phyloP scores from a whole-genome alignment of 495 filamentous ascomycete species.

The Peziza echinospora region DNA sequence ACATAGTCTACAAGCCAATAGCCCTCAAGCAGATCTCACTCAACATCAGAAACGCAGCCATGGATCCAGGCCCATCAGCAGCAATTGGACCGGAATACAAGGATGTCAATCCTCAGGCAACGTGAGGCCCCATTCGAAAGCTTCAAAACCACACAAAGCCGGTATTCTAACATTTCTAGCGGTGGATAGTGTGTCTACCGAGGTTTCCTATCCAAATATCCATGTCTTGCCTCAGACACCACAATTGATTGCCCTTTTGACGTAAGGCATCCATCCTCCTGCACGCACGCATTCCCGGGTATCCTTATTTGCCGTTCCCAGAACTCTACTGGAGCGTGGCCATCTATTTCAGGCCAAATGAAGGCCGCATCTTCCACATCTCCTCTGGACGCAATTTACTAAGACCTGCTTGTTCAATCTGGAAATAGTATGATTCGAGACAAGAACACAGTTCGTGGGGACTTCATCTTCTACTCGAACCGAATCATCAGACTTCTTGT shows the following conservation, averaged over 20 bases:
- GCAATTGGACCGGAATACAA: conserved; percentile 42
- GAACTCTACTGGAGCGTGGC: too few species aligned
- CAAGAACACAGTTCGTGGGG: conserved; percentile 64
- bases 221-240: conserved; percentile 80
- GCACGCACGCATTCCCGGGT: neutral
- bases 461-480: conserved; percentile 99
- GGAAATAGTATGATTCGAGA: conserved; percentile 73
- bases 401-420: conserved; percentile 1
- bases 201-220: conserved; percentile 66
- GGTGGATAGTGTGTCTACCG: conserved; percentile 53
- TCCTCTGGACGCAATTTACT: too few species aligned
- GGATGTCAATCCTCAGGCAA: conserved; percentile 47
- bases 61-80: conserved; percentile 6
- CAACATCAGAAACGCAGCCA: too few species aligned
- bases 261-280: conserved; percentile 40
- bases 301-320: too few species aligned
- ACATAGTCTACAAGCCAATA: too few species aligned
- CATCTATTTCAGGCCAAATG: too few species aligned
- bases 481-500: conserved; percentile 95
- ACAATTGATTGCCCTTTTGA: conserved; percentile 87
- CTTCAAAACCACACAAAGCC: neutral
- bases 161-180: neutral
- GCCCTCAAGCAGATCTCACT: too few species aligned
- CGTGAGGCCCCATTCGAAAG: conserved; percentile 16
- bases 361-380: too few species aligned